Percentiles rank a stretch among this genome's conserved stretches.
Evolutionary conservation across 257 asterid species (phyloP).

Genomic region (Rehmannia glutinosa): DNA sequence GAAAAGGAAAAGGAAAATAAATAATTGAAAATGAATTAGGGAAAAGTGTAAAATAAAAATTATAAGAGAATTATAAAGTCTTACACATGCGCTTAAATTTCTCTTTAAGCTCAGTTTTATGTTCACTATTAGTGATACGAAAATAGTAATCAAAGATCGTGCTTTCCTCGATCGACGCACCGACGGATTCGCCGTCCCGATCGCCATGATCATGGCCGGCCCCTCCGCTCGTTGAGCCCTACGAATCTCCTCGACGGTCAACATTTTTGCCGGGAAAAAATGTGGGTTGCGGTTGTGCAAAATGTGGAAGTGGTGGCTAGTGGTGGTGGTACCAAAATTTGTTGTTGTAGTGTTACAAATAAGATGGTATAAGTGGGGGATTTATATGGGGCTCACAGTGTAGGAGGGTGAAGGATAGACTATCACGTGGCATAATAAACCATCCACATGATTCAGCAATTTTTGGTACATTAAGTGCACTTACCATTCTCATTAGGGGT

Average conservation of each 20-base stretch:
- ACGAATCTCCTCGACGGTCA: conserved; percentile 59
- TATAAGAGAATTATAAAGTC: too few relatives aligned
- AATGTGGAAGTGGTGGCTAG: too few relatives aligned
- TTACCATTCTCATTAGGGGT: background rate
- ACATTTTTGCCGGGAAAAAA: conserved; percentile 34
- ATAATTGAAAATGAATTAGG: too few relatives aligned
- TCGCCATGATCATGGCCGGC: conserved; percentile 71
- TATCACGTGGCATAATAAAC: conserved; percentile 13
- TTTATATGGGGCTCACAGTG: background rate
- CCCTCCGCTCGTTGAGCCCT: conserved; percentile 72
- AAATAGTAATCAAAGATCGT: conserved; percentile 63
- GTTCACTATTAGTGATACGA: conserved; percentile 71
- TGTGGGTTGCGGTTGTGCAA: background rate
- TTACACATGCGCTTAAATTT: conserved; percentile 82
- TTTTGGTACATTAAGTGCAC: conserved; percentile 20
- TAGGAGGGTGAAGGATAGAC: background rate
- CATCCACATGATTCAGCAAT: background rate
- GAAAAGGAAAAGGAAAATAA: too few relatives aligned
- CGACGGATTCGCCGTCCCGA: conserved; percentile 64
- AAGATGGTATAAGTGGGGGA: background rate
- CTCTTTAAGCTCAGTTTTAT: conserved; percentile 52
- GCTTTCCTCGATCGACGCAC: conserved; percentile 68
- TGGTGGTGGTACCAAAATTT: background rate
- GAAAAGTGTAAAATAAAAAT: too few relatives aligned
- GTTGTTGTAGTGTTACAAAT: background rate